Percentiles rank a stretch among this genome's conserved stretches.
phyloP scores from a whole-genome alignment of 2,329 filamentous ascomycete species.

The Penicillium decumbens region DNA sequence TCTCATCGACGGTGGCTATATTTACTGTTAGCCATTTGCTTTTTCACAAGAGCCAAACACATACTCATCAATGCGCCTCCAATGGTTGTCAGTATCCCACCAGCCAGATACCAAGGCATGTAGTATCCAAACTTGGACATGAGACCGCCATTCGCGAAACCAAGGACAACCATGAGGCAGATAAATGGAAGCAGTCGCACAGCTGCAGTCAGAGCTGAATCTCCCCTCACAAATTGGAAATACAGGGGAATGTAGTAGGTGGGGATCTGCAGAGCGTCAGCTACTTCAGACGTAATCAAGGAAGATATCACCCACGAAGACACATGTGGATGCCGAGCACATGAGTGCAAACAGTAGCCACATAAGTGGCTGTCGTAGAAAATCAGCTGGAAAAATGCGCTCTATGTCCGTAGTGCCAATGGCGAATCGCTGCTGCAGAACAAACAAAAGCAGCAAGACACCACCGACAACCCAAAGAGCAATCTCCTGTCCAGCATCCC shows the following conservation, averaged over 20 bases:
- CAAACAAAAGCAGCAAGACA: slow-evolving; percentile 44
- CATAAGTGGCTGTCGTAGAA: slow-evolving; percentile 9
- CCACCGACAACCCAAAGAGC: slow-evolving; percentile 47
- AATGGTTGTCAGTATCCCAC: slow-evolving; percentile 6
- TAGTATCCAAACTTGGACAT: slow-evolving; percentile 17
- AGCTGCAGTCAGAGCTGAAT: slow-evolving; percentile 12
- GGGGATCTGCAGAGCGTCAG: slow-evolving; percentile 25
- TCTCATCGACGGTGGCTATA: slow-evolving; percentile 7
- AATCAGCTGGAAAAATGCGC: slow-evolving; percentile 12
- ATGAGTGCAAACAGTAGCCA: slow-evolving; percentile 9
- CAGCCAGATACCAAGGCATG: slow-evolving; percentile 19
- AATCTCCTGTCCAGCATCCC: slow-evolving; percentile 43
- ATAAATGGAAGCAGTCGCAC: slow-evolving; percentile 21
- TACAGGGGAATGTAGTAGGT: slow-evolving; percentile 17
- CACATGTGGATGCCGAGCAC: slow-evolving; percentile 8
- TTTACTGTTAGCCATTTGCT: neutral
- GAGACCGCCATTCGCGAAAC: slow-evolving; percentile 9
- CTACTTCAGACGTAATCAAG: slow-evolving; percentile 18
- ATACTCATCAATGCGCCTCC: slow-evolving; percentile 18
- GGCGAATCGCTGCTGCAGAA: slow-evolving; percentile 32
- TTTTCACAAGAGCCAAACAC: neutral
- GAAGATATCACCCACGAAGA: slow-evolving; percentile 7
- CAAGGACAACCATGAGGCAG: slow-evolving; percentile 19
- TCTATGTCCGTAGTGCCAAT: slow-evolving; percentile 6
- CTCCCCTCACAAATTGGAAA: slow-evolving; percentile 19